Conservation (phyloP, 2,329 filamentous ascomycete species). For the Meredithiella fracta region DNA sequence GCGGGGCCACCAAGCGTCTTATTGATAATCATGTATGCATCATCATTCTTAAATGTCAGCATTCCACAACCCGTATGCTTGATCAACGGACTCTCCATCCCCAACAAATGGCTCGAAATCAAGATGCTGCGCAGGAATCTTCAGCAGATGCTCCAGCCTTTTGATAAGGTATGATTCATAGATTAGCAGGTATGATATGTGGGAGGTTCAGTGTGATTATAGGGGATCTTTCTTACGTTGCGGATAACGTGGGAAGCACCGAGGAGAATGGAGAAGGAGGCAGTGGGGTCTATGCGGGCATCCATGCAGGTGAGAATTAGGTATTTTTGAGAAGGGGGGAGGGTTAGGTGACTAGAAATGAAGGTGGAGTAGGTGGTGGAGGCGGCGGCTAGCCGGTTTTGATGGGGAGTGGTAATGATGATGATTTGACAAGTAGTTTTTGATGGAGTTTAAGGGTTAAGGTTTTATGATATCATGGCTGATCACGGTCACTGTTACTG, state of each 20-base stretch:
- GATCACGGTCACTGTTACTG: too few species aligned
- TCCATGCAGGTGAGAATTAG: slow-evolving; percentile 51
- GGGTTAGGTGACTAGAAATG: slow-evolving; percentile 42
- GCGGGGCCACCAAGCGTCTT: slow-evolving; percentile 29
- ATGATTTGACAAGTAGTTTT: not conserved
- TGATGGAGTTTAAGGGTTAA: not conserved
- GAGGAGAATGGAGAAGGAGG: slow-evolving; percentile 44
- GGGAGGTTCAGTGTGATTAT: too few species aligned
- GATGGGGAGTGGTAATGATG: not conserved
- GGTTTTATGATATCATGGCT: too few species aligned
- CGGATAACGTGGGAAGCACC: slow-evolving; percentile 52
- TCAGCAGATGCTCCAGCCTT: slow-evolving; percentile 44
- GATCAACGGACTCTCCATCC: slow-evolving; percentile 60
- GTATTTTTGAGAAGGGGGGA: slow-evolving; percentile 55
- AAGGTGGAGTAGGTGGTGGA: slow-evolving; percentile 25
- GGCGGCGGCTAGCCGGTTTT: not conserved
- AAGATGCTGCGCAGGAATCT: slow-evolving; percentile 60
- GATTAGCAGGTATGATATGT: too few species aligned
- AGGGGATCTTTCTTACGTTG: slow-evolving; percentile 26
- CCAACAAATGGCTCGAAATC: slow-evolving; percentile 64
- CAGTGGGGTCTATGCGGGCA: slow-evolving; percentile 41
- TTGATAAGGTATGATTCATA: not conserved
- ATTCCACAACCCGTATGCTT: slow-evolving; percentile 64
- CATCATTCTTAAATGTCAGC: slow-evolving; percentile 48
- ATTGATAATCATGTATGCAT: slow-evolving; percentile 34